Base-by-base conservation (phyloP, 2,329 filamentous ascomycete species). In the Tricladium varicosporioides region DNA sequence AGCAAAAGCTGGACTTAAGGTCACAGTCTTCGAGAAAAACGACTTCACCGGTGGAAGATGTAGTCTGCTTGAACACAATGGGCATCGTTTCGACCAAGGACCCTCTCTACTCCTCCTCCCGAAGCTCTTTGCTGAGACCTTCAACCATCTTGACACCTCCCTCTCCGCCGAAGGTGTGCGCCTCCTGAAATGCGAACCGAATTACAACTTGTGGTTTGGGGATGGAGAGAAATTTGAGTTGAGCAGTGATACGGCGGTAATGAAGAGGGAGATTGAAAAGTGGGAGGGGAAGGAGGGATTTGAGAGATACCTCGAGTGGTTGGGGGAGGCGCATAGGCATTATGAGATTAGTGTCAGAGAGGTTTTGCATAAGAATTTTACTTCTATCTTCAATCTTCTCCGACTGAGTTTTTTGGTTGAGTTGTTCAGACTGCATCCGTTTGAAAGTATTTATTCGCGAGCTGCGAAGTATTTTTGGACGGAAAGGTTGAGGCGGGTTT, bases 1-100 rank as follows among this genome's bases (percentile, higher is more conserved):
- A 10, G 85, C 86, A 50, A 86, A 86, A 67, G 81, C 86, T 1
- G 88, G 88, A 42, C 85, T 87, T 69, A 70, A 78, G 33, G 88
- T 91, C n/a, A 91, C 86, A 0, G 85, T 91, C 1, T 73, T 91
- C n/a, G 88, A 92, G 72, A 91, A 91, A 76, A 91, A 91, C 67
- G 74, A 75, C 56, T 89, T 88, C 69, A 86, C 84, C 0, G 88
- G 88, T 47, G 88, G 88, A 3, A 78, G 88, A 54, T 91, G 87
- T 72, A 87, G 83, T 46, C 72, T 91, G 22, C 78, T 91, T 40
- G 74, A 81, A 52, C 74, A 81, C 57, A 73, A 81, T 48, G 84
- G 81, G 54, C 84, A 85, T 70, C 76, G 88, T 56, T 91, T 91
- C 74, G 88, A 92, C 67, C 87, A 91, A 75, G 88, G 88, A 0